Evolutionary conservation across 2,329 filamentous ascomycete genomes (phyloP), one percentile per base, ranked within the genome.

Genomic region (Xylaria sp.): DNA sequence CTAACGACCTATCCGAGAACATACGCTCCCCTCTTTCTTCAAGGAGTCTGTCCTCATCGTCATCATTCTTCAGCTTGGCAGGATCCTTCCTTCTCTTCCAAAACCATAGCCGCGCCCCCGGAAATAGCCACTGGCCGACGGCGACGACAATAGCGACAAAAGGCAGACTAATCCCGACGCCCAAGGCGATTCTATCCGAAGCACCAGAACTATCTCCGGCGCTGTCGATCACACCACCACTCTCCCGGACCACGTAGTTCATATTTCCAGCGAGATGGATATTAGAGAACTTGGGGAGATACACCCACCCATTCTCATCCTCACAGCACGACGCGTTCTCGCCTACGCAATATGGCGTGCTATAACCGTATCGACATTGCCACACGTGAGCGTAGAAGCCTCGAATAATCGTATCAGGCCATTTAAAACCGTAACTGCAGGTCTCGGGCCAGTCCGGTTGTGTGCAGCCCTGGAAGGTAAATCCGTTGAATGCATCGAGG

Each of bases 251-350:
- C n/a, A 57, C 34, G 31, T 25, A 41, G n/a, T 41, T n/a, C 54
- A 20, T 25, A 44, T n/a, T 57, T 25, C 48, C 20, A 20, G 48
- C 48, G 20, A 51, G 20, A 25, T 51, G 20, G 20, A 51, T 51
- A 51, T 51, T 51, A 25, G 20, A 51, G 20, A 51, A 51, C 20
- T 25, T 41, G n/a, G 54, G 54, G 18, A 57, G 37, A 57, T 41
- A 41, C 10, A 41, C 34, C 34, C 54, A 57, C 10, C 37, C 54
- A 44, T 37, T 39, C 34, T 57, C 34, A n/a, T 57, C 54, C 12
- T 57, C 54, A n/a, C 34, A 57, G 34, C 34, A 57, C 2, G 34
- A 41, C 25, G 54, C 34, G 20, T 57, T 57, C 37, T 23, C 20
- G 10, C n/a, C 54, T 23, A 51, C 20, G 12, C 54, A 57, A 10